A percentile compares a stretch with the other conserved stretches of the same genome.
These are phyloP conservation scores for Favolaschia claudopus DNA, from an alignment of 768 basidiomycete species.

Conservation along the genomic window DNA sequence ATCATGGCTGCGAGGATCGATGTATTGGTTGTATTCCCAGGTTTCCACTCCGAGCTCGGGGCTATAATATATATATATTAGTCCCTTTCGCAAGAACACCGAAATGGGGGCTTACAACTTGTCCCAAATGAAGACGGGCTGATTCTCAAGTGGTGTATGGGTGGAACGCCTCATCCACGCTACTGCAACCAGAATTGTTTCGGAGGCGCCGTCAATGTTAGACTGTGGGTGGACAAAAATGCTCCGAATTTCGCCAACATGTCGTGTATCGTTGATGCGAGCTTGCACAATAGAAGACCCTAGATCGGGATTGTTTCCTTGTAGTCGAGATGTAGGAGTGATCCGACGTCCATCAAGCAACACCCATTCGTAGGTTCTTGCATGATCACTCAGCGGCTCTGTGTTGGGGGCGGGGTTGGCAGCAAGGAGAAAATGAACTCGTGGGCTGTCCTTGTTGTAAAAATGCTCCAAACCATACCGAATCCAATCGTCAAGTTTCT, in stretches of 20 bases:
- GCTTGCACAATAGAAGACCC: slow-evolving; percentile 24
- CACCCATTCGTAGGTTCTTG: slow-evolving; percentile 10
- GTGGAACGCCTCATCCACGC: slow-evolving; percentile 3
- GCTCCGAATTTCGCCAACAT: slow-evolving; percentile 19
- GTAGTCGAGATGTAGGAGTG: slow-evolving; percentile 15
- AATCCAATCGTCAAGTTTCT: too few relatives aligned
- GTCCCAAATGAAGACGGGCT: slow-evolving; percentile 21
- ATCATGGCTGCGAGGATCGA: background rate
- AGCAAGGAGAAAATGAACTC: too few relatives aligned
- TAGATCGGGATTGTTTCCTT: background rate
- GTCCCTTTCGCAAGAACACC: background rate
- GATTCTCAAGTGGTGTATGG: background rate
- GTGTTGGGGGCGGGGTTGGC: background rate
- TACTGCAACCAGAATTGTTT: slow-evolving; percentile 5
- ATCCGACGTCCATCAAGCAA: slow-evolving; percentile 28
- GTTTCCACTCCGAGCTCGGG: slow-evolving; percentile 31
- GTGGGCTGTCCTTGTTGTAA: too few relatives aligned
- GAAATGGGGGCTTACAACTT: slow-evolving; percentile 28
- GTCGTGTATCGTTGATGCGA: background rate
- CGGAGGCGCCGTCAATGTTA: background rate
- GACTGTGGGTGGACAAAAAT: slow-evolving; percentile 26
- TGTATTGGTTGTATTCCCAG: slow-evolving; percentile 16
- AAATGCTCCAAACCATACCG: too few relatives aligned
- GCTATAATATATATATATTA: background rate
- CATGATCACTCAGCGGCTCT: background rate